Evolutionary conservation across 495 filamentous ascomycete species (phyloP), one percentile per base, ranked within the genome.

Genomic region (Articulospora tetracladia): DNA sequence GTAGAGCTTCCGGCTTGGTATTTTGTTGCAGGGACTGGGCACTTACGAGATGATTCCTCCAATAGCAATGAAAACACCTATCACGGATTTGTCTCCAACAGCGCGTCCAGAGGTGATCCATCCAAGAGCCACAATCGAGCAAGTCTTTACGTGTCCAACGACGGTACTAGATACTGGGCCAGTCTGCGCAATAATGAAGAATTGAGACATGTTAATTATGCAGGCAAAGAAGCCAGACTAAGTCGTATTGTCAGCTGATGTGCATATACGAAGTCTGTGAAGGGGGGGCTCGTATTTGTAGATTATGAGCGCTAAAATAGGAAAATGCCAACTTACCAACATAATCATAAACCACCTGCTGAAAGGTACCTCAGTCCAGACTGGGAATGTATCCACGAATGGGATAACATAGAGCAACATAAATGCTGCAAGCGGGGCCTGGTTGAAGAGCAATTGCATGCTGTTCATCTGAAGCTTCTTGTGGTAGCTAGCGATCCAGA

Each of bases 361-460:
- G 4, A 74, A 60, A 1, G 77, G 75, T 0, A 83, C 78, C 27
- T 75, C 73, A 10, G 70, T 69, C 70, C 81, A 80, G 0, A 71
- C 73, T 8, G 86, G 85, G 57, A 86, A 79, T 1, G 76, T 81
- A 68, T 91, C 88, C 8, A 82, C 72, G 62, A 86, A 85, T 0
- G 87, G 86, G 52, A 87, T 84, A 17, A 81, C 78, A 67, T 86
- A 86, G 8, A 89, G 71, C 22, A 91, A 76, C 65, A 90, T 65
- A 26, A 85, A 74, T 1, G 81, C 79, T 19, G 85, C 82, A 12
- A 87, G 75, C 20, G 86, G 86, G 0, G 87, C 83, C 67, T 90
- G 86, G 73, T 89, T 90, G 69, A 83, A 79, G 1, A 91, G 76
- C 19, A 91, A 75, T 71, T 91, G 88, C 81, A 89, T 88, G 67